A percentile compares a stretch with the other conserved stretches of the same genome.
phyloP scores from a whole-genome alignment of 495 filamentous ascomycete species.

The Aspergillus biplanus region DNA sequence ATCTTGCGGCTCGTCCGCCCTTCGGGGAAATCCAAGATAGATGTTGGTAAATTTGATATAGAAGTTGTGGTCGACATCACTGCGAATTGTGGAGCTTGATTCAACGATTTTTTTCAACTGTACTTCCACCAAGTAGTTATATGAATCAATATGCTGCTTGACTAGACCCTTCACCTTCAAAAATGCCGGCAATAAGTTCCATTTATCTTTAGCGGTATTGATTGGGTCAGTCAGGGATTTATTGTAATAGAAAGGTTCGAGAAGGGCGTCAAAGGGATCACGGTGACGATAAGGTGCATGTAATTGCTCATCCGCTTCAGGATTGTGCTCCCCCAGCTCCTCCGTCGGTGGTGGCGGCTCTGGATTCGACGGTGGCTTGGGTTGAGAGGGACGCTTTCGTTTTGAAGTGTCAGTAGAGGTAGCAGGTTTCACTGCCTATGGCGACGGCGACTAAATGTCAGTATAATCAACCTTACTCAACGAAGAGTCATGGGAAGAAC shows the following conservation, averaged over 20 bases:
- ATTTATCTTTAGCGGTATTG: slow-evolving; percentile 91
- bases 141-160: slow-evolving; percentile 98
- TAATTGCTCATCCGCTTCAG: slow-evolving; percentile 19
- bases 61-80: slow-evolving; percentile 86
- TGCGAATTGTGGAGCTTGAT: slow-evolving; percentile 80
- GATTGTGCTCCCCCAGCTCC: slow-evolving; percentile 15
- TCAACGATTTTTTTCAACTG: slow-evolving; percentile 95
- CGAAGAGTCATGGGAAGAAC: slow-evolving; percentile 22
- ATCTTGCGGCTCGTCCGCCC: slow-evolving; percentile 65
- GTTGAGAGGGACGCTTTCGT: slow-evolving; percentile 29
- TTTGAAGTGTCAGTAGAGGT: slow-evolving; percentile 17
- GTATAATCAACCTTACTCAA: slow-evolving; percentile 1
- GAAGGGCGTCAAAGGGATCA: slow-evolving; percentile 76
- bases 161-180: slow-evolving; percentile 95
- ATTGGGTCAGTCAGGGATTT: slow-evolving; percentile 93
- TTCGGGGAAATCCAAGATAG: slow-evolving; percentile 76
- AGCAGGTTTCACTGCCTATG: slow-evolving; percentile 22
- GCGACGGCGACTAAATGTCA: slow-evolving; percentile 11
- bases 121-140: slow-evolving; percentile 94
- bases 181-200: slow-evolving; percentile 94
- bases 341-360: slow-evolving; percentile 4
- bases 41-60: slow-evolving; percentile 90
- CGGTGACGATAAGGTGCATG: slow-evolving; percentile 36
- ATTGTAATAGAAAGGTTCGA: slow-evolving; percentile 95
- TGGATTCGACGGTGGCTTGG: slow-evolving; percentile 21